These are phyloP conservation scores for Cornus florida DNA, from an alignment of 148 eudicot species.

Conservation along the genomic window DNA sequence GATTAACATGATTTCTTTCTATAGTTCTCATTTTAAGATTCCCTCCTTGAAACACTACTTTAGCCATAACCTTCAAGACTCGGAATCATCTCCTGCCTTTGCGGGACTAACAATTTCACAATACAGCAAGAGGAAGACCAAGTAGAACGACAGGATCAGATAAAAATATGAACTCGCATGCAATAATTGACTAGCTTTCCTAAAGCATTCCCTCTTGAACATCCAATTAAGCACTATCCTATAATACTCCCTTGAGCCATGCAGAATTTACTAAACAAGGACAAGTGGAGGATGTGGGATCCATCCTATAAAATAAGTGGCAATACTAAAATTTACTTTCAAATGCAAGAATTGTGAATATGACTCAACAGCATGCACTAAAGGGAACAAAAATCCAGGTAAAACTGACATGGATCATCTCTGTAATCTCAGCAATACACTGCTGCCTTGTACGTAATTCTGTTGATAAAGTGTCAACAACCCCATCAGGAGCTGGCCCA, in stretches of 20 bases:
- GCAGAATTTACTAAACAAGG: background rate
- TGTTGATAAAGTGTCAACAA: conserved; percentile 41
- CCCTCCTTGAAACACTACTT: background rate
- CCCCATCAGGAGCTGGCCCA: conserved; percentile 30
- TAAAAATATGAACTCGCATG: background rate
- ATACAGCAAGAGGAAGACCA: background rate
- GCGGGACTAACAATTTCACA: background rate
- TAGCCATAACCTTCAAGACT: background rate
- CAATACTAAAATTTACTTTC: background rate
- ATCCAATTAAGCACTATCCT: background rate
- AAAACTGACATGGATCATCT: conserved; percentile 91
- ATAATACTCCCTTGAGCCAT: background rate
- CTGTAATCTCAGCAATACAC: conserved; percentile 82
- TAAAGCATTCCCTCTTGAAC: background rate
- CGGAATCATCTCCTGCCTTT: background rate
- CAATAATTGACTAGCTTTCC: background rate
- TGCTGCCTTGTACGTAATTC: conserved; percentile 82
- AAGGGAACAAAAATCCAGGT: background rate
- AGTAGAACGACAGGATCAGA: background rate
- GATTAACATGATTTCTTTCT: background rate
- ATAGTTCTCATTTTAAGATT: too few species aligned
- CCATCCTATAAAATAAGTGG: background rate
- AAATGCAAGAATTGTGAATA: background rate
- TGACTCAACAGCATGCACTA: background rate
- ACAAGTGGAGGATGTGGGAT: background rate